phyloP scores from a whole-genome alignment of 352 stramenopile genomes.

The Globisporangium okanoganense region DNA sequence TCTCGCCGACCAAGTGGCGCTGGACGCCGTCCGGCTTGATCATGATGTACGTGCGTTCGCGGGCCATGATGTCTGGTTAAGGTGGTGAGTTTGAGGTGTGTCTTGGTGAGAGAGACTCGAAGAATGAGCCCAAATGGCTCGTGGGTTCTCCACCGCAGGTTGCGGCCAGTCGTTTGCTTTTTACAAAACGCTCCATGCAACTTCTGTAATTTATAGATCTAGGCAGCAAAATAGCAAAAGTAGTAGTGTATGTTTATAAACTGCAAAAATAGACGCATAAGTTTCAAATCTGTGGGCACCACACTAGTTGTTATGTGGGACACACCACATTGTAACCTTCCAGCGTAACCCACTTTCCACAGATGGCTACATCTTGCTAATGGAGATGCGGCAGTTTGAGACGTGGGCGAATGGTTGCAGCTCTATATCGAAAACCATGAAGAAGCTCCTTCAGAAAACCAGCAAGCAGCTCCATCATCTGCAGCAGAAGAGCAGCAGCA shows the following conservation, averaged over 20 bases:
- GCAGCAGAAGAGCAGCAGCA: not conserved
- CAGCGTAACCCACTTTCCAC: not conserved
- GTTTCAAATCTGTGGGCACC: not conserved
- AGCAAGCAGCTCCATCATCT: not conserved
- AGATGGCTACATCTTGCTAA: not conserved
- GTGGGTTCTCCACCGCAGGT: conserved; percentile 9
- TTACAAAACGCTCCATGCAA: not conserved
- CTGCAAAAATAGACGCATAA: not conserved
- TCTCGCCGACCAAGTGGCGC: conserved; percentile 93
- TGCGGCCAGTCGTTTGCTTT: conserved; percentile 10
- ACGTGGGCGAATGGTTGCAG: not conserved
- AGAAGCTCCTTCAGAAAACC: not conserved
- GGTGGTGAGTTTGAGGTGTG: not conserved
- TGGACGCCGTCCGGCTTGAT: conserved; percentile 99
- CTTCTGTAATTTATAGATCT: not conserved
- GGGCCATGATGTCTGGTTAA: conserved; percentile 26
- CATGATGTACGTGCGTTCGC: conserved; percentile 87
- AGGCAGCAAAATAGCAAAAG: not conserved
- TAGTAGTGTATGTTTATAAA: not conserved
- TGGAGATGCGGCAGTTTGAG: not conserved
- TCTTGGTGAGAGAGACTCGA: not conserved
- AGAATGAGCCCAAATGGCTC: conserved; percentile 2
- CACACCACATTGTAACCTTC: not conserved
- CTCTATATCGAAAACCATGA: not conserved
- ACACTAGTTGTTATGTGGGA: not conserved